A percentile compares a stretch with the other conserved stretches of the same genome.
These are phyloP conservation scores for Schizonepeta tenuifolia DNA, from an alignment of 257 asterid species.

Conservation along the genomic window DNA sequence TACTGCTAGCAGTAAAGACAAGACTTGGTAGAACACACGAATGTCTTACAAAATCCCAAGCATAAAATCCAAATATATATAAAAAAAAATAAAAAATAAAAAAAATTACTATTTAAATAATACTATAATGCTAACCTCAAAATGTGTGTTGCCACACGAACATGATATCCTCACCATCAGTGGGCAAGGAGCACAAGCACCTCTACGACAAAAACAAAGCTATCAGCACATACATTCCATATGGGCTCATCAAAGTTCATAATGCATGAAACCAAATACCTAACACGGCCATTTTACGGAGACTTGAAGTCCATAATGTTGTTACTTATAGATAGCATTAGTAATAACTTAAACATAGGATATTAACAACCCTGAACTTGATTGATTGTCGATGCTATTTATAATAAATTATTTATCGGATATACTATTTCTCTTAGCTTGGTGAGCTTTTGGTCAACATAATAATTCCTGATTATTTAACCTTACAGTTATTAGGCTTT, in stretches of 20 bases:
- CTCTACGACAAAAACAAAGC: slow-evolving; percentile 61
- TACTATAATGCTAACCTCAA: slow-evolving; percentile 65
- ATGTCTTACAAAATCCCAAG: not conserved
- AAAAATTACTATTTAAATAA: slow-evolving; percentile 9
- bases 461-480: not conserved
- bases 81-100: slow-evolving; percentile 5
- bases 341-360: not conserved
- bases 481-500: not conserved
- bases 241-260: too few species aligned
- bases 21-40: not conserved
- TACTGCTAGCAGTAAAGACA: not conserved
- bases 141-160: slow-evolving; percentile 79
- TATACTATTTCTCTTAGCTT: slow-evolving; percentile 13
- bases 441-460: not conserved
- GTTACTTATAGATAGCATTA: too few species aligned
- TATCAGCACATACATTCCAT: slow-evolving; percentile 38
- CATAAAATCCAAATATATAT: slow-evolving; percentile 1
- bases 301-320: too few species aligned
- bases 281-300: too few species aligned
- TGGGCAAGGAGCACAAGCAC: slow-evolving; percentile 95
- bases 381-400: slow-evolving; percentile 11
- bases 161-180: slow-evolving; percentile 87
- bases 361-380: slow-evolving; percentile 8
- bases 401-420: not conserved
- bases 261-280: slow-evolving; percentile 15